A percentile compares a stretch with the other conserved stretches of the same genome.
phyloP scores from a whole-genome alignment of 176 grass and related monocot genomes.

The Triticum urartu region DNA sequence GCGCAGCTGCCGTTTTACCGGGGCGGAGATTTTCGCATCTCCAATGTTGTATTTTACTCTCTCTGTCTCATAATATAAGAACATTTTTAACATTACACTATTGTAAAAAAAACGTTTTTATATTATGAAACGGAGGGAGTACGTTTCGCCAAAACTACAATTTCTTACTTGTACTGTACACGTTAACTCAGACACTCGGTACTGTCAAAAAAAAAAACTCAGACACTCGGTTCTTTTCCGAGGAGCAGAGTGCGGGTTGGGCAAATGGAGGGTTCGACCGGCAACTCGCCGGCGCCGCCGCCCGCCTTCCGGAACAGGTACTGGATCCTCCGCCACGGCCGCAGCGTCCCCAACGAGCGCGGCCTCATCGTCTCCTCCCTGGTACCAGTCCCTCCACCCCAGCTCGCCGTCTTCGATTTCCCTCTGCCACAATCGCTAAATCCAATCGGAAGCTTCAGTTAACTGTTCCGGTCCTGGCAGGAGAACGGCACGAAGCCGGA shows the following conservation, averaged over 20 bases:
- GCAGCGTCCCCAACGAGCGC: slow-evolving; percentile 81
- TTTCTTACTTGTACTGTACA: too few relatives aligned
- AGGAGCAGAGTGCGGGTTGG: background rate
- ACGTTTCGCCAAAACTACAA: too few relatives aligned
- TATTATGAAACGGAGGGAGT: too few relatives aligned
- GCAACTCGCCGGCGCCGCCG: background rate
- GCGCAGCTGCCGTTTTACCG: too few relatives aligned
- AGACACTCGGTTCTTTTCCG: too few relatives aligned
- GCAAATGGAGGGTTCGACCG: slow-evolving; percentile 14
- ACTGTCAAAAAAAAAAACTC: too few relatives aligned
- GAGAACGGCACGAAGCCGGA: slow-evolving; percentile 69
- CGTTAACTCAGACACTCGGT: too few relatives aligned
- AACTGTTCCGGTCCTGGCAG: slow-evolving; percentile 13
- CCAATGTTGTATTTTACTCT: too few relatives aligned
- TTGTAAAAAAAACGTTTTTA: too few relatives aligned
- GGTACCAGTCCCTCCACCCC: slow-evolving; percentile 27
- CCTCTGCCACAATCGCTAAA: background rate
- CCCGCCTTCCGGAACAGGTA: slow-evolving; percentile 53
- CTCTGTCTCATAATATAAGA: too few relatives aligned
- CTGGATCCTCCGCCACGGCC: slow-evolving; percentile 84
- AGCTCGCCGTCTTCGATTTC: background rate
- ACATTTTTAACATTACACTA: too few relatives aligned
- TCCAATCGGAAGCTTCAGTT: background rate
- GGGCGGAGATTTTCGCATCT: too few relatives aligned
- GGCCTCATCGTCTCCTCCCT: slow-evolving; percentile 82